Percentiles rank a stretch among this genome's conserved stretches.
phyloP scores from a whole-genome alignment of 1,284 basidiomycete species.

The Meira miltonrushii region DNA sequence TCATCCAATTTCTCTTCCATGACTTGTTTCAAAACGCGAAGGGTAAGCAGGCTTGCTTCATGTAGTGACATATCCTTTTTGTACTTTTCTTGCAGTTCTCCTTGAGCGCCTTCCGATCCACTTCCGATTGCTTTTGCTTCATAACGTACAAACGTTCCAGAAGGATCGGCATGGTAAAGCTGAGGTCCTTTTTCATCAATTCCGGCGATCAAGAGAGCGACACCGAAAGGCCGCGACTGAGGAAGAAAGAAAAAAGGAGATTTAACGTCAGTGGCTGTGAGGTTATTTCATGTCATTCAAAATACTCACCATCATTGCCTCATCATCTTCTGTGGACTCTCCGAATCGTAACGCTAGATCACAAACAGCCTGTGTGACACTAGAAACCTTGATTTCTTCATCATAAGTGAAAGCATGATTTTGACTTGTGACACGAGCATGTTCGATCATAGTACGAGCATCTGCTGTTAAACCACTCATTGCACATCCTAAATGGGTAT shows the following conservation, averaged over 20 bases:
- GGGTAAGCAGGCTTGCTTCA: conserved; percentile 79
- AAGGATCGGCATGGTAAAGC: conserved; percentile 88
- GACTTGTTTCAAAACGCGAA: conserved; percentile 93
- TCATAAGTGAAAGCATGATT: conserved; percentile 97
- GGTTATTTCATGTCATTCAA: neutral
- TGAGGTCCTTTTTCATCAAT: conserved; percentile 94
- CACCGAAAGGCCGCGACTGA: conserved; percentile 92
- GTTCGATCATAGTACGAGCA: conserved; percentile 98
- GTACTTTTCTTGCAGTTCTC: conserved; percentile 95
- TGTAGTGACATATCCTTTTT: conserved; percentile 87
- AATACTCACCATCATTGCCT: conserved; percentile 77
- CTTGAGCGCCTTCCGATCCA: conserved; percentile 95
- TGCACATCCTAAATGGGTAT: conserved; percentile 89
- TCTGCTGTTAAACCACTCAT: conserved; percentile 98
- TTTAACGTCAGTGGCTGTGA: neutral
- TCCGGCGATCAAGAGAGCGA: conserved; percentile 92
- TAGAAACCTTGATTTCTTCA: conserved; percentile 80
- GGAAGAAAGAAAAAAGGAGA: neutral
- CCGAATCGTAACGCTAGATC: conserved; percentile 95
- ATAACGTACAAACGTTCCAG: conserved; percentile 95
- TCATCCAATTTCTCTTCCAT: conserved; percentile 99
- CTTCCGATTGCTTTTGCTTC: conserved; percentile 98
- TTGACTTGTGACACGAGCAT: conserved; percentile 89
- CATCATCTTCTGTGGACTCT: conserved; percentile 91
- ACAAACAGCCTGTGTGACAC: conserved; percentile 90